These are phyloP conservation scores for Conoideocrella luteorostrata DNA, from an alignment of 2,329 filamentous ascomycete genomes.

Conservation along the genomic window DNA sequence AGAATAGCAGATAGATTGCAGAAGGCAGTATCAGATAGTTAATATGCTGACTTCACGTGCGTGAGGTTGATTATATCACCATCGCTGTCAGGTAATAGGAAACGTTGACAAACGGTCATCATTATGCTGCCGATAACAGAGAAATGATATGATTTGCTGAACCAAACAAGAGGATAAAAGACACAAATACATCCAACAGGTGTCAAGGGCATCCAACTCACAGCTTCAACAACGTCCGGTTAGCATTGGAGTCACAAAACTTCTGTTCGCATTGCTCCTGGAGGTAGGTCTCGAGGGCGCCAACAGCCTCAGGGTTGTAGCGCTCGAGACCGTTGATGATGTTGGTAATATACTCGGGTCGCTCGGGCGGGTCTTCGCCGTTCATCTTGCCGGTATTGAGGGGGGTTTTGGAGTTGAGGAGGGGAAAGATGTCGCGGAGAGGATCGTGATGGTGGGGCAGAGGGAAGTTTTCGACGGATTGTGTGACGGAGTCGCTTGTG, in stretches of 20 bases:
- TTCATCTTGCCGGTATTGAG: conserved; percentile 44
- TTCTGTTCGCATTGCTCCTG: conserved; percentile 90
- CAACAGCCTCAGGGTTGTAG: conserved; percentile 97
- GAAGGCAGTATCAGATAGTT: conserved; percentile 59
- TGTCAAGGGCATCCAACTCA: too few species aligned
- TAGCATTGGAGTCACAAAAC: conserved; percentile 93
- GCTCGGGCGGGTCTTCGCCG: conserved; percentile 81
- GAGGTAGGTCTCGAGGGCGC: conserved; percentile 90
- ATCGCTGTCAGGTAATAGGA: conserved; percentile 90
- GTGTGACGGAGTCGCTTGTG: conserved; percentile 35
- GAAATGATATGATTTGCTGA: too few species aligned
- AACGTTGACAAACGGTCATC: conserved; percentile 84
- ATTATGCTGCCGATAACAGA: conserved; percentile 32
- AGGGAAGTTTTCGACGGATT: conserved; percentile 35
- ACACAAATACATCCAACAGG: too few species aligned
- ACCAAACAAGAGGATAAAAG: background rate
- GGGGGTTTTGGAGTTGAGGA: conserved; percentile 15
- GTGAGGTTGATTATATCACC: conserved; percentile 31
- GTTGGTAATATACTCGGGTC: conserved; percentile 83
- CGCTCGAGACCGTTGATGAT: conserved; percentile 97
- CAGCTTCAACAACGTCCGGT: conserved; percentile 94
- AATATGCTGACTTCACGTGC: conserved; percentile 31
- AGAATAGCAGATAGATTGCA: too few species aligned
- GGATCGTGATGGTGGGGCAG: conserved; percentile 36
- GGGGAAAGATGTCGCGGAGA: conserved; percentile 20